These are phyloP conservation scores for Bifiguratus adelaidae DNA, from an alignment of 192 early-diverging fungal species.

Conservation along the genomic window DNA sequence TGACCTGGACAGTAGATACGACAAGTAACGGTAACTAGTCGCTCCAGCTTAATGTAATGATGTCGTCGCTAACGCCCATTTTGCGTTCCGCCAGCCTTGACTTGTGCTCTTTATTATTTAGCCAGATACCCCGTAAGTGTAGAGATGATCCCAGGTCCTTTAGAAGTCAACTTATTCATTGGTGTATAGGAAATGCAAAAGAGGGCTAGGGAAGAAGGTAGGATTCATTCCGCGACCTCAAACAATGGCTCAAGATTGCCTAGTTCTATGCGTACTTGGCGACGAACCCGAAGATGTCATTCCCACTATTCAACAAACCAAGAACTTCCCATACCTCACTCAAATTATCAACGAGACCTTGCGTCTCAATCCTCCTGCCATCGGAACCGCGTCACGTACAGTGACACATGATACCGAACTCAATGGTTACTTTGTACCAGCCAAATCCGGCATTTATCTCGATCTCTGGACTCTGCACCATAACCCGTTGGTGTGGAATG, in stretches of 20 bases:
- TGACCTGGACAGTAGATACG: too few relatives aligned
- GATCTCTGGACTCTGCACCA: slow-evolving; percentile 10
- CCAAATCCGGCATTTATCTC: slow-evolving; percentile 17
- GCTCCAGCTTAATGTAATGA: too few relatives aligned
- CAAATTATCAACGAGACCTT: slow-evolving; percentile 34
- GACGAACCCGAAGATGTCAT: slow-evolving; percentile 33
- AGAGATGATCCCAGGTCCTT: not conserved
- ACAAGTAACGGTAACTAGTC: too few relatives aligned
- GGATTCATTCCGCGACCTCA: too few relatives aligned
- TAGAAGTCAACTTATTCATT: not conserved
- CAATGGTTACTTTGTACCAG: too few relatives aligned
- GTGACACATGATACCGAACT: too few relatives aligned
- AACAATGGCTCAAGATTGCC: too few relatives aligned
- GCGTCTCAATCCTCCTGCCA: slow-evolving; percentile 2
- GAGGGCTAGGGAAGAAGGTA: slow-evolving; percentile 39
- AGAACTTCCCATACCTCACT: slow-evolving; percentile 36
- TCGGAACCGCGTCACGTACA: not conserved
- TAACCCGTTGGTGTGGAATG: slow-evolving; percentile 14
- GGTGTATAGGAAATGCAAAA: slow-evolving; percentile 27
- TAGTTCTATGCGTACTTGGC: slow-evolving; percentile 36
- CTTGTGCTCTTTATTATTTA: slow-evolving; percentile 6
- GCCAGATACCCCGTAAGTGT: slow-evolving; percentile 2
- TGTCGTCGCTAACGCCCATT: too few relatives aligned
- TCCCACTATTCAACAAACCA: slow-evolving; percentile 35
- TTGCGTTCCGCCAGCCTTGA: slow-evolving; percentile 4